These are phyloP conservation scores for Entomortierella beljakovae DNA, from an alignment of 192 early-diverging fungal species.

Conservation along the genomic window DNA sequence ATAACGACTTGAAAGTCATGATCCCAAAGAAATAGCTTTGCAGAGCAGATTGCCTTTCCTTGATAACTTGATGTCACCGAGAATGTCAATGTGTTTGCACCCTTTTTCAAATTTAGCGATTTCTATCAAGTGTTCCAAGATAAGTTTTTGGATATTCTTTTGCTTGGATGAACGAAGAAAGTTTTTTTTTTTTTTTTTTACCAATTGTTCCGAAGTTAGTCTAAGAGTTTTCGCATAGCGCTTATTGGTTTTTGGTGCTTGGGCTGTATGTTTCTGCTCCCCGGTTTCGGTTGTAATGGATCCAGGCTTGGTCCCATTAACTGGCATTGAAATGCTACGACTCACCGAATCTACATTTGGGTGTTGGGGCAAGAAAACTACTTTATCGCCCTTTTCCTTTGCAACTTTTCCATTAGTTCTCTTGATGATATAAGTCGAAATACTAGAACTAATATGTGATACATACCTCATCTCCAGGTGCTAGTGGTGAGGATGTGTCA, in stretches of 20 bases:
- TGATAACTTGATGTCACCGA: slow-evolving; percentile 82
- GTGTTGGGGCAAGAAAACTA: too few species aligned
- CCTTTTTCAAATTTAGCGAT: slow-evolving; percentile 81
- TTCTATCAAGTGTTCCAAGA: slow-evolving; percentile 49
- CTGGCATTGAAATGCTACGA: slow-evolving; percentile 18
- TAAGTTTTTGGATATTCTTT: too few species aligned
- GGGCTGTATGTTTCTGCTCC: not conserved
- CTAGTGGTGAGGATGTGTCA: not conserved
- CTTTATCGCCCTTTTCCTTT: too few species aligned
- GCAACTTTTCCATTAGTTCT: not conserved
- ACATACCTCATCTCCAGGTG: not conserved
- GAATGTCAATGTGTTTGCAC: slow-evolving; percentile 90
- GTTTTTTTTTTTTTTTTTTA: not conserved
- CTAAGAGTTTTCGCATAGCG: slow-evolving; percentile 90
- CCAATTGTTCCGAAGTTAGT: slow-evolving; percentile 91
- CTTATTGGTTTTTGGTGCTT: slow-evolving; percentile 6
- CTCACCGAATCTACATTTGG: not conserved
- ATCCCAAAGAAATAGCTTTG: slow-evolving; percentile 90
- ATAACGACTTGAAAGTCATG: slow-evolving; percentile 89
- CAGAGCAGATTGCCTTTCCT: slow-evolving; percentile 78
- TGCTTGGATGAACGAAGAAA: not conserved
- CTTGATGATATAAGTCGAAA: not conserved
- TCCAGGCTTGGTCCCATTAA: not conserved
- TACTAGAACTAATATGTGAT: not conserved
- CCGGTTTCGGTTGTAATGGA: not conserved